Evolutionary conservation across 495 filamentous ascomycete species (phyloP).

Genomic region (Penicillium bialowiezense): DNA sequence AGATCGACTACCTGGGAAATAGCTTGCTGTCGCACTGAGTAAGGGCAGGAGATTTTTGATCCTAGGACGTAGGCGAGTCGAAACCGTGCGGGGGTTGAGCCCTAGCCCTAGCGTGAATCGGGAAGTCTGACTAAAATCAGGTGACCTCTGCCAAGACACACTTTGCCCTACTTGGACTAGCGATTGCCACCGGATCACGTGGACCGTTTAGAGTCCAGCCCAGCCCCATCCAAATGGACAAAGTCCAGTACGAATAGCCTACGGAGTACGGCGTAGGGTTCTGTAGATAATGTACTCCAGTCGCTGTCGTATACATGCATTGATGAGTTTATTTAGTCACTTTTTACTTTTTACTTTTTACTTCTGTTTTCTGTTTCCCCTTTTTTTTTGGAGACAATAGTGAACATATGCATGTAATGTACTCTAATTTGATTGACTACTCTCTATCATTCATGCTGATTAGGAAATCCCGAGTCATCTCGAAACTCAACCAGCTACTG

Average conservation of each 20-base stretch:
- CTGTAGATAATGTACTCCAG: no score
- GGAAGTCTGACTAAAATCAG: conserved; percentile 8
- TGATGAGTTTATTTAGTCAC: not conserved
- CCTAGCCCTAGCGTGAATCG: conserved; percentile 39
- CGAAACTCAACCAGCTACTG: conserved; percentile 95
- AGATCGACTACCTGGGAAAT: conserved; percentile 42
- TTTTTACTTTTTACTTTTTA: no score
- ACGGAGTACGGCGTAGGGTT: no score
- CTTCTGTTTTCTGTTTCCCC: no score
- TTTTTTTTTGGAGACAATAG: no score
- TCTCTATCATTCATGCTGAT: conserved; percentile 51
- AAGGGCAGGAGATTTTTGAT: conserved; percentile 45
- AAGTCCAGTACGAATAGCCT: no score
- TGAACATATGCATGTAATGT: not conserved
- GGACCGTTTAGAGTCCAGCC: not conserved
- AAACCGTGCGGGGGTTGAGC: conserved; percentile 50
- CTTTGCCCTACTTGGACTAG: not conserved
- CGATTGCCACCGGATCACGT: not conserved
- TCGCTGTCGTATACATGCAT: no score
- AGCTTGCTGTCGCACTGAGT: conserved; percentile 45
- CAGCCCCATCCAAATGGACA: no score
- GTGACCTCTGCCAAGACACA: not conserved
- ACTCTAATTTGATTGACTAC: conserved; percentile 23
- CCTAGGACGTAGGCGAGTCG: conserved; percentile 42
- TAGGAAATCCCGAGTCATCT: conserved; percentile 84